Evolutionary conservation across 805 yeast genomes (phyloP), one percentile per base, ranked within the genome.

Genomic region (Yamadazyma endophytica): DNA sequence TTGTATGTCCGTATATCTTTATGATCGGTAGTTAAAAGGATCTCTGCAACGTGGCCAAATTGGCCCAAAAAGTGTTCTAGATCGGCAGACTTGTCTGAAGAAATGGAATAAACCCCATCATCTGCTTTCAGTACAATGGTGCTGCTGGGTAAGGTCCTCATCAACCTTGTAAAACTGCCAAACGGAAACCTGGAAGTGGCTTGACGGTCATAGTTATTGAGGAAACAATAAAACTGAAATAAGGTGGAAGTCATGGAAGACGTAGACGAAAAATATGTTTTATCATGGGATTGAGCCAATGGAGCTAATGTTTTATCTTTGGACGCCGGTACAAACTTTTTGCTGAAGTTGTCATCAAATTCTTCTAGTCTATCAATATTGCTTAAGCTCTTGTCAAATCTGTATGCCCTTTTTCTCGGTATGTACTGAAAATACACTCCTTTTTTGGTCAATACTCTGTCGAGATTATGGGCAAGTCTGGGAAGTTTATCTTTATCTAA

Each of bases 181-280:
- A 56, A 57, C 14, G 47, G 42, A 31, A 62, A 61, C 21, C 69
- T 43, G 9, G 43, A 32, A 9, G 38, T 39, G 1, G 45, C 32
- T 6, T 28, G 26, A 2, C 43, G 38, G 14, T 43, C 31, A 39
- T 61, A 64, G 35, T 61, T 66, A 44, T 80, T 77, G 23, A 92
- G 50, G 7, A 85, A 58, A 37, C 67, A 68, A 56, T 92, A 96
- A 36, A 90, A 62, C 29, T 88, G 94, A 3, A 79, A 66, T 26
- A 90, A 65, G 1, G 79, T 58, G 1, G 79, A 68, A 0, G 97
- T 89, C 84, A 90, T 73, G 1, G 96, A 83, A 13, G 95, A 83
- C 0, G 97, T 88, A 1, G 96, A 87, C 2, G 94, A 83, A 36
- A 73, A 75, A 50, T 68, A 90, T 34, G 49, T 54, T 50, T 45